Evolutionary conservation across 352 stramenopile genomes (phyloP).

Genomic region (Lagenidium giganteum): DNA sequence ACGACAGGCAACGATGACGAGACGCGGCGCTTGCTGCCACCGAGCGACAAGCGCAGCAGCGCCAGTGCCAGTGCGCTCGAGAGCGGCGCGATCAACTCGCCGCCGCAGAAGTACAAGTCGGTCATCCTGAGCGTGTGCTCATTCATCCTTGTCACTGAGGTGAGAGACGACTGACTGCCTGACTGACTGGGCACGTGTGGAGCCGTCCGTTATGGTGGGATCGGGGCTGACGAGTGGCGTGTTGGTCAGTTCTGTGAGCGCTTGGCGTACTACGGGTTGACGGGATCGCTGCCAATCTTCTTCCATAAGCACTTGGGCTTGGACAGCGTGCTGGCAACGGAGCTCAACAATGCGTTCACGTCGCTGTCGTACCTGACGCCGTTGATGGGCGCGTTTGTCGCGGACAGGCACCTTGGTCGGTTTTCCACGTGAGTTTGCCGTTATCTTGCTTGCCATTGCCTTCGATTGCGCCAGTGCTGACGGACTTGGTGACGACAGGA

Average conservation of each 20-base stretch:
- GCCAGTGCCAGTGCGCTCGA: too few species aligned
- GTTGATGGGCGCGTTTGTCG: slow-evolving; percentile 75
- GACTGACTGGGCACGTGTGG: too few species aligned
- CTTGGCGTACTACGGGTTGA: slow-evolving; percentile 78
- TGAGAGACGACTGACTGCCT: slow-evolving; percentile 6
- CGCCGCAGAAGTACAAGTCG: slow-evolving; percentile 34
- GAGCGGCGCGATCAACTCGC: slow-evolving; percentile 3
- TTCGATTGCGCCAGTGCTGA: too few species aligned
- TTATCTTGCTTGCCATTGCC: not conserved
- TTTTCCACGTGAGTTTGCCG: slow-evolving; percentile 51
- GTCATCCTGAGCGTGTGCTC: slow-evolving; percentile 85
- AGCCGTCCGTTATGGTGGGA: too few species aligned
- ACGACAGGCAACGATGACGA: too few species aligned
- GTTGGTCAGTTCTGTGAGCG: slow-evolving; percentile 67
- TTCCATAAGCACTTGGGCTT: slow-evolving; percentile 83
- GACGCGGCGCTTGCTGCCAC: too few species aligned
- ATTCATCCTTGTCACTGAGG: slow-evolving; percentile 85
- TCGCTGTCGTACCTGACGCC: slow-evolving; percentile 83
- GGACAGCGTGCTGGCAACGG: slow-evolving; percentile 73
- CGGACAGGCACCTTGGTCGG: slow-evolving; percentile 71
- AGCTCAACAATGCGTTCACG: slow-evolving; percentile 84
- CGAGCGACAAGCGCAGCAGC: too few species aligned
- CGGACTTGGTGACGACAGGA: too few species aligned
- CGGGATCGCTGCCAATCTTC: slow-evolving; percentile 81
- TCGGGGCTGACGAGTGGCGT: not conserved